phyloP scores from a whole-genome alignment of 1,139 yeast species.

The Yarrowia galli region DNA sequence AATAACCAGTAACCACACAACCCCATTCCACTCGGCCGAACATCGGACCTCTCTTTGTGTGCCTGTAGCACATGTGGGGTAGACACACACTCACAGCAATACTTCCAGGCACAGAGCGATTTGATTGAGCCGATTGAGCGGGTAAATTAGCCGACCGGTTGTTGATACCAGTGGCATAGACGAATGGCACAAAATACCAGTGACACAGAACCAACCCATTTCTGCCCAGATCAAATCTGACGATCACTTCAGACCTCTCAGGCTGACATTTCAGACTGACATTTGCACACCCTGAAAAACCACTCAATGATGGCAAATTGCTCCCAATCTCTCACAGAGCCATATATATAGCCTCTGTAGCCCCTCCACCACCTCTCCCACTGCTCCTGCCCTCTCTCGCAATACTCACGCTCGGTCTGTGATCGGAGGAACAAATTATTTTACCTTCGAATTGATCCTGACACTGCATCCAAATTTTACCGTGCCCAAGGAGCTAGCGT shows the following conservation, averaged over 20 bases:
- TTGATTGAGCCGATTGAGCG: constrained; percentile 1
- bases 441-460: constrained; percentile 2
- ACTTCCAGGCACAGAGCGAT: neutral
- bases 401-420: constrained; percentile 20
- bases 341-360: too few relatives aligned
- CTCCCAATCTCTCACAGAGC: too few relatives aligned
- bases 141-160: neutral
- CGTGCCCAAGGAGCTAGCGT: neutral
- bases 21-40: constrained; percentile 10
- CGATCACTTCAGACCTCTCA: too few relatives aligned
- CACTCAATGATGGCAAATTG: too few relatives aligned
- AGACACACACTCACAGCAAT: neutral
- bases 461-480: neutral
- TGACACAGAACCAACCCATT: neutral
- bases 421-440: constrained; percentile 32
- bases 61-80: constrained; percentile 1
- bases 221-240: too few relatives aligned
- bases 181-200: too few relatives aligned
- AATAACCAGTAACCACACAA: too few relatives aligned
- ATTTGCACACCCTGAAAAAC: too few relatives aligned
- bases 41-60: constrained; percentile 16
- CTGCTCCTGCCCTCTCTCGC: neutral
- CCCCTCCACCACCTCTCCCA: too few relatives aligned
- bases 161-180: too few relatives aligned
- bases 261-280: too few relatives aligned